Evolutionary conservation across 2,329 filamentous ascomycete species (phyloP).

Genomic region (Colletotrichum eremochloae): DNA sequence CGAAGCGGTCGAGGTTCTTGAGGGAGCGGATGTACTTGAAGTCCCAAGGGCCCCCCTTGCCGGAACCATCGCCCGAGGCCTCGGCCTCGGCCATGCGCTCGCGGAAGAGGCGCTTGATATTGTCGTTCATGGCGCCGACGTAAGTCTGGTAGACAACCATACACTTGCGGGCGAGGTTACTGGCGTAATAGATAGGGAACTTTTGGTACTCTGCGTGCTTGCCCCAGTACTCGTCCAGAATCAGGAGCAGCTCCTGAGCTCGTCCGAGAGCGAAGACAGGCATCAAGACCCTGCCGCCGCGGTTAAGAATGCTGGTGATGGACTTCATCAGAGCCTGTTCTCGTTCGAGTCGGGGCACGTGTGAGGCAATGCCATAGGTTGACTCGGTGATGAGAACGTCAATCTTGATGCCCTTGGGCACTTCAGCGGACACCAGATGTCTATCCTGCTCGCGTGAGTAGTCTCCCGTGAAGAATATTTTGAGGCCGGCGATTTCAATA

Average conservation of each 20-base stretch:
- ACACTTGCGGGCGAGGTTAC: constrained; percentile 93
- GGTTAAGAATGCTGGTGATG: constrained; percentile 90
- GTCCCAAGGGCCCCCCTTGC: constrained; percentile 93
- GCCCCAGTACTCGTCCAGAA: constrained; percentile 96
- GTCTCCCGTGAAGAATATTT: constrained; percentile 97
- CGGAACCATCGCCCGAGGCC: constrained; percentile 78
- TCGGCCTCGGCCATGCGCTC: constrained; percentile 94
- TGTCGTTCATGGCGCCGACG: constrained; percentile 98
- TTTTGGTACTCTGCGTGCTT: constrained; percentile 90
- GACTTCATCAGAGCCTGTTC: constrained; percentile 96
- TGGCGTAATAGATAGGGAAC: constrained; percentile 96
- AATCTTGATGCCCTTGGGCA: constrained; percentile 89
- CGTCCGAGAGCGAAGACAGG: constrained; percentile 95
- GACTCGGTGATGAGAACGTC: constrained; percentile 98
- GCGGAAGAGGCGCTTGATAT: constrained; percentile 95
- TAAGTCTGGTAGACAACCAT: constrained; percentile 99
- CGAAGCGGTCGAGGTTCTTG: constrained; percentile 94
- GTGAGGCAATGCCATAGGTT: constrained; percentile 95
- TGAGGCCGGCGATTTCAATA: constrained; percentile 95
- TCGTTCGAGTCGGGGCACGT: constrained; percentile 89
- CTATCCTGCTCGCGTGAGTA: constrained; percentile 96
- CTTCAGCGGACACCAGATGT: constrained; percentile 93
- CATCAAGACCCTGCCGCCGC: constrained; percentile 92
- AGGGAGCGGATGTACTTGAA: constrained; percentile 94
- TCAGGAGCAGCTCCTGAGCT: constrained; percentile 93